phyloP scores from a whole-genome alignment of 2,329 filamentous ascomycete species.

The Lachnellula subtilissima region DNA sequence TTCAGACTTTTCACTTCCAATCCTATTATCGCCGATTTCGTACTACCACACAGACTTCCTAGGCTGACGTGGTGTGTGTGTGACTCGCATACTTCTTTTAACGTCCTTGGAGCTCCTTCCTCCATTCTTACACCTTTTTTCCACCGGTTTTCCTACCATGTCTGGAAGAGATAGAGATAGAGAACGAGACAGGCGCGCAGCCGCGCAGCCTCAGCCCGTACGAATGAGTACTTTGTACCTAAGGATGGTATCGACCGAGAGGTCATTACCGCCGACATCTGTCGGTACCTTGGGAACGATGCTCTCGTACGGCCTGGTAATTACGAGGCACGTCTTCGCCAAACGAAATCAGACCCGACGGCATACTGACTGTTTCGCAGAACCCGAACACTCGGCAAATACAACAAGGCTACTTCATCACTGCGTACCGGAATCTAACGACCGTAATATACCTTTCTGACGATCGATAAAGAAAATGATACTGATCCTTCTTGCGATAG shows the following conservation, averaged over 20 bases:
- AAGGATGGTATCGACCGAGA: conserved; percentile 78
- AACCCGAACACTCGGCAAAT: conserved; percentile 54
- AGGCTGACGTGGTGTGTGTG: conserved; percentile 34
- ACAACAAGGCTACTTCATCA: conserved; percentile 71
- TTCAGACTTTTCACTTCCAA: conserved; percentile 18
- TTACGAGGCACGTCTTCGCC: conserved; percentile 58
- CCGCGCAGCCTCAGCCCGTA: conserved; percentile 40
- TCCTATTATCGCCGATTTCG: conserved; percentile 14
- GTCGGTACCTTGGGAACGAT: conserved; percentile 78
- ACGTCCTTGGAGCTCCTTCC: conserved; percentile 26
- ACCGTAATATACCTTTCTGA: conserved; percentile 48
- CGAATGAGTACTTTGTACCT: conserved; percentile 77
- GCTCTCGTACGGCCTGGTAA: conserved; percentile 71
- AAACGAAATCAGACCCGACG: neutral
- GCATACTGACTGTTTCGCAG: conserved; percentile 31
- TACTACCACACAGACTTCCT: conserved; percentile 23
- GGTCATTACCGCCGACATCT: conserved; percentile 80
- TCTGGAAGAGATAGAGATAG: conserved; percentile 21
- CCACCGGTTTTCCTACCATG: conserved; percentile 26
- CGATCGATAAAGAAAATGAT: neutral
- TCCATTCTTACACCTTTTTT: conserved; percentile 30
- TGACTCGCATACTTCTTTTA: conserved; percentile 29
- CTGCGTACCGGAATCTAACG: conserved; percentile 72
- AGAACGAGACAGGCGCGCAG: conserved; percentile 28
- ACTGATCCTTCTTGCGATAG: conserved; percentile 31